Base-by-base conservation (phyloP, 148 eudicot genomes). In the Cornus florida region DNA sequence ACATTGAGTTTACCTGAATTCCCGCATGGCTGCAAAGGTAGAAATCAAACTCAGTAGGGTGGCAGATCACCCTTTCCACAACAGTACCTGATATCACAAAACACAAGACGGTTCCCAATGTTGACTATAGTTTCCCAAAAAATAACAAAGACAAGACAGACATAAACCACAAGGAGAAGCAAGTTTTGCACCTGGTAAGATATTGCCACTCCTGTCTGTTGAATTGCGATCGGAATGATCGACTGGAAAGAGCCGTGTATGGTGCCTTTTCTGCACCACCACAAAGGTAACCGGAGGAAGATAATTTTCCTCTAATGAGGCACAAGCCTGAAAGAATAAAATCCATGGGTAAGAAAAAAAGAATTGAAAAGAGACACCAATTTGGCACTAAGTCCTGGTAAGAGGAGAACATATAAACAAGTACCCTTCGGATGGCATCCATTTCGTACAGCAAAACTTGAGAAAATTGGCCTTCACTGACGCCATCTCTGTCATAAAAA, bases 251-350 rank as follows among this genome's bases (percentile, higher is more conserved):
- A 96, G 92, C 2, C 98, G 93, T 5, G 99, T 96, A 59, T 96
- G 98, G 66, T 96, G 99, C 70, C 99, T 87, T 77, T 96, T 96
- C 73, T 93, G 99, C 70, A 93, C 99, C 6, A 96, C 94, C 60
- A 94, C 91, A 86, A 96, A 96, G 22, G 99, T 96, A 1, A 93
- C 84, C 4, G 39, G 89, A 0, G 98, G 98, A 22, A 84, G 48
- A 82, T 96, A 96, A n/a, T 75, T 76, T 2, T 77, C 84, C 73
- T 93, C 81, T 67, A 96, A 50, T 0, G 98, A 89, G 4, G 17
- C 73, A 48, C 99, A 95, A 1, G 99, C 99, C 99, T 96, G 76
- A 12, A 60, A 66, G 62, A 56, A 11, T 39, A 48, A 10, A 79
- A 41, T 20, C 10, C 3, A 1, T 6, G 8, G 20, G 24, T 19